Percentiles rank a stretch among this genome's conserved stretches.
Conservation (phyloP, 371 early-diverging fungal genomes). For the Mucor circinelloides region DNA sequence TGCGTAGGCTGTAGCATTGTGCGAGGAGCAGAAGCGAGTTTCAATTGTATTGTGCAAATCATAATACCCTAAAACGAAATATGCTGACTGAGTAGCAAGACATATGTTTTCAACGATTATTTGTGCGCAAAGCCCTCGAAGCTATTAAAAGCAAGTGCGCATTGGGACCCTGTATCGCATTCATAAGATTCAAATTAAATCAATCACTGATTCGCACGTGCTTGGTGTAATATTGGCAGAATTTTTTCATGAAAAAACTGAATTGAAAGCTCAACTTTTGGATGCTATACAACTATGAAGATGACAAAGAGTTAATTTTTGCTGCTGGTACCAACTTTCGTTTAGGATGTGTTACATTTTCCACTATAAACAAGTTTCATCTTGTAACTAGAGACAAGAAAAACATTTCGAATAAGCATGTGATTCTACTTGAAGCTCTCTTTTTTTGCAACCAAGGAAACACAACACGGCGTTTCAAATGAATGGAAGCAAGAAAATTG, state of each 20-base stretch:
- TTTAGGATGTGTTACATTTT: not conserved
- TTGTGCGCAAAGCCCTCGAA: too few species aligned
- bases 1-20: too few species aligned
- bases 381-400: not conserved
- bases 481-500: not conserved
- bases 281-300: not conserved
- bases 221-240: not conserved
- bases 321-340: not conserved
- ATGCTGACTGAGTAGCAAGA: too few species aligned
- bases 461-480: conserved; percentile 7
- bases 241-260: not conserved
- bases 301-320: not conserved
- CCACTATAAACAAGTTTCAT: not conserved
- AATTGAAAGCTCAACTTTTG: not conserved
- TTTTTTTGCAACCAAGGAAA: not conserved
- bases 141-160: too few species aligned
- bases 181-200: not conserved
- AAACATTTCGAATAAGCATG: not conserved
- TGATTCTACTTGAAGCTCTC: not conserved
- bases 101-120: too few species aligned
- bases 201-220: not conserved
- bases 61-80: too few species aligned
- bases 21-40: too few species aligned
- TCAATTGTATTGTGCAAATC: too few species aligned
- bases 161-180: not conserved